Base-by-base conservation (phyloP, 1,139 yeast genomes). In the Scheffersomyces segobiensis region DNA sequence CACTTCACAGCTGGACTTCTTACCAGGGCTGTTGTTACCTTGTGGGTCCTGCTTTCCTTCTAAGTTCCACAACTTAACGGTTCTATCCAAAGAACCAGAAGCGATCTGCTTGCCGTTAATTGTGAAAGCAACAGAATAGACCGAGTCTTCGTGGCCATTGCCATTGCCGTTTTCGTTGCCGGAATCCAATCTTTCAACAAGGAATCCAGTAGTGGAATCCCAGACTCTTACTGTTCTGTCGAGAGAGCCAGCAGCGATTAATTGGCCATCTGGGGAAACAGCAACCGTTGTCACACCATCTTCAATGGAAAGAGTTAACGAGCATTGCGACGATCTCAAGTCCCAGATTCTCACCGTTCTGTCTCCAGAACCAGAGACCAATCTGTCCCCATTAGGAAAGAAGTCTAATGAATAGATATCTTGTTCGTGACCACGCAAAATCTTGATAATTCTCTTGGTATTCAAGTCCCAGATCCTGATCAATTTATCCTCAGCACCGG, bases 221-320 rank as follows among this genome's bases (percentile, higher is more conserved):
- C 99, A 95, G 53, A 95, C 97, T 63, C 98, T 85, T 55, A 95
- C 98, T 24, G 97, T 91, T 76, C 97, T 85, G 78, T 95, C 99
- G 64, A 95, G 85, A 52, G 97, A 91, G 56, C 99, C 99, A 19
- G 98, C 99, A 53, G 98, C 98, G 67, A 95, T 93, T 67, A 88
- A 85, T 67, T 89, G 87, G 50, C 98, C 98, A 74, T 95, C 97
- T 55, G 98, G 97, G 20, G 97, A 91, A 47, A 93, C 96, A 18
- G 98, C 97, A 53, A 95, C 98, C 0, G 99, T 95, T 57, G 98
- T 95, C 55, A 95, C 98, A 64, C 98, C 99, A 71, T 95, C 99
- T 75, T 95, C 98, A 67, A 95, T 93, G 46, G 93, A 87, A 67
- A 92, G 82, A 55, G 97, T 93, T 70, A 92, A 82, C 52, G 95